Percentiles rank a stretch among this genome's conserved stretches.
Conservation (phyloP, 2,329 filamentous ascomycete genomes). For the Boeremia lycopersici region DNA sequence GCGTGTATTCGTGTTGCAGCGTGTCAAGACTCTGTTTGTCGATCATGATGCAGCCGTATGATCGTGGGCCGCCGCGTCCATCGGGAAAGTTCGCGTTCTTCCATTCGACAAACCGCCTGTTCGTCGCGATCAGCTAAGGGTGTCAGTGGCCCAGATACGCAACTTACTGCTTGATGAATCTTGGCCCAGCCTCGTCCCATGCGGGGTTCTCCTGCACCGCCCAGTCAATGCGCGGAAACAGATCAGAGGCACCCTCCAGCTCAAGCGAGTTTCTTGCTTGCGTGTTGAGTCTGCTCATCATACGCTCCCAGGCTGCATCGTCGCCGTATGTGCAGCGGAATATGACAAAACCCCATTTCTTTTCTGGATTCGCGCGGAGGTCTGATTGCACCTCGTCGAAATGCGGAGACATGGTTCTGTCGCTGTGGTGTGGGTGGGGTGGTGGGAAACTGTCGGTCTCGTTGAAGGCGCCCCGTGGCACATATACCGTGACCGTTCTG, state of each 20-base stretch:
- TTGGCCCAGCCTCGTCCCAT: constrained; percentile 4
- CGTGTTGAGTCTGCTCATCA: constrained; percentile 13
- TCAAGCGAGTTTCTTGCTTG: constrained; percentile 2
- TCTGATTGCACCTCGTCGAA: background rate
- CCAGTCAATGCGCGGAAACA: constrained; percentile 17
- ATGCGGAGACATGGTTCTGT: background rate
- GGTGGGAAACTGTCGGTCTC: background rate
- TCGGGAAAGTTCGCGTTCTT: constrained; percentile 2
- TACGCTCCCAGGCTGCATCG: constrained; percentile 12
- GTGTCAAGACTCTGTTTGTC: constrained; percentile 6
- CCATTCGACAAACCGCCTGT: constrained; percentile 1
- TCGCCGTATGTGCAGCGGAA: constrained; percentile 19
- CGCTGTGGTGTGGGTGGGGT: background rate
- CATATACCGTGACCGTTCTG: background rate
- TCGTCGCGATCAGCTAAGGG: background rate
- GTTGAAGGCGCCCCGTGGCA: background rate
- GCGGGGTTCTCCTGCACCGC: constrained; percentile 14
- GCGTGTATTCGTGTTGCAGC: constrained; percentile 4
- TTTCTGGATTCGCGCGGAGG: background rate
- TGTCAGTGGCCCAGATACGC: background rate
- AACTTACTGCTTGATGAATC: constrained; percentile 2
- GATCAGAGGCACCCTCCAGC: background rate
- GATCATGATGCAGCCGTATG: constrained; percentile 5
- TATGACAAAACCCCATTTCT: constrained; percentile 20
- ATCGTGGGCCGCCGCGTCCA: background rate